Percentiles rank a stretch among this genome's conserved stretches.
Evolutionary conservation across 768 basidiomycete species (phyloP).

Genomic region (Sarcodon sp.): DNA sequence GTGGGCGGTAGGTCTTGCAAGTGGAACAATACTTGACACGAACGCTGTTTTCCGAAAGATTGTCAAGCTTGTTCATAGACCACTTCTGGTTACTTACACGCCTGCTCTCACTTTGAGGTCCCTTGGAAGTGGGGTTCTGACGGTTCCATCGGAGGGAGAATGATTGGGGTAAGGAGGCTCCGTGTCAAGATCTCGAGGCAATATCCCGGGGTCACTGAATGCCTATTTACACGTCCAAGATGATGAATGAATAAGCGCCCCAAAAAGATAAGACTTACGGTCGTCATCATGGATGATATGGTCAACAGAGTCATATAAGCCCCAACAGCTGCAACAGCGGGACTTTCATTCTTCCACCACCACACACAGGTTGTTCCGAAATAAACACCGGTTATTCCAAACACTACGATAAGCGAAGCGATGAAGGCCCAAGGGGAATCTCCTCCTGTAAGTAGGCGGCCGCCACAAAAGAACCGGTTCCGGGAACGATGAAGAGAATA

Average conservation of each 20-base stretch:
- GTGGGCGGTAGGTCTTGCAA: constrained; percentile 87
- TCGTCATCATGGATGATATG: constrained; percentile 63
- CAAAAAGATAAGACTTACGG: constrained; percentile 30
- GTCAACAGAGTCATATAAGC: constrained; percentile 53
- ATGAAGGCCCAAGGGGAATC: constrained; percentile 81
- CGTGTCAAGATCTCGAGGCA: constrained; percentile 79
- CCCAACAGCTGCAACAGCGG: constrained; percentile 56
- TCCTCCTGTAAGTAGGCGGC: constrained; percentile 70
- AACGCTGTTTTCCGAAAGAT: constrained; percentile 37
- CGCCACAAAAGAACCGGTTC: constrained; percentile 65
- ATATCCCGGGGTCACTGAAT: constrained; percentile 73
- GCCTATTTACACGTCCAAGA: constrained; percentile 30
- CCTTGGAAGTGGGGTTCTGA: constrained; percentile 59
- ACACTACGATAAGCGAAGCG: constrained; percentile 41
- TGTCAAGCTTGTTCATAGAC: background rate
- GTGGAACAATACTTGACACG: constrained; percentile 91
- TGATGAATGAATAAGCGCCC: constrained; percentile 8
- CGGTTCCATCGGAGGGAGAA: constrained; percentile 49
- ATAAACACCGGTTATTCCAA: constrained; percentile 70
- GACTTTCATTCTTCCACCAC: constrained; percentile 77
- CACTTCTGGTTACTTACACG: constrained; percentile 34
- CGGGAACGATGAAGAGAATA: constrained; percentile 58
- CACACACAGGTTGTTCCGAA: constrained; percentile 80
- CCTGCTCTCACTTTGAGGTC: constrained; percentile 72
- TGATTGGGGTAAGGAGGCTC: constrained; percentile 65